phyloP scores from a whole-genome alignment of 805 yeast species.

The Candida ascalaphidarum region DNA sequence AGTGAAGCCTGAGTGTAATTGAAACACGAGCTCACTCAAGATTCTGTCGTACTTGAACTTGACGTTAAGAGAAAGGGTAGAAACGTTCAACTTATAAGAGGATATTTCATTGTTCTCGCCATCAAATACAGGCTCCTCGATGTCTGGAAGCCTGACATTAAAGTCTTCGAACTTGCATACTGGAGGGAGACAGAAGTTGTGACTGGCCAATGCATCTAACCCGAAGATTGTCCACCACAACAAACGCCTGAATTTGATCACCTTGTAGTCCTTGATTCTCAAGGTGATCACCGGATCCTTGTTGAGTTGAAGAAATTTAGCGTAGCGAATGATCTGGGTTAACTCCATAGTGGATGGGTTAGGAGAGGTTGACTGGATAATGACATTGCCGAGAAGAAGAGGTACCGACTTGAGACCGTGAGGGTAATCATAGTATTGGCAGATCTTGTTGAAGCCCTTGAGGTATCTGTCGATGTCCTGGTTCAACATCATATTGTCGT shows the following conservation, averaged over 20 bases:
- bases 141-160: conserved; percentile 50
- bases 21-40: conserved; percentile 44
- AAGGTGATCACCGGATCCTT: conserved; percentile 53
- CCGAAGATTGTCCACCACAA: conserved; percentile 66
- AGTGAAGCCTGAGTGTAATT: conserved; percentile 41
- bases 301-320: conserved; percentile 47
- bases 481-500: conserved; percentile 36
- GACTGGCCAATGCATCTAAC: conserved; percentile 47
- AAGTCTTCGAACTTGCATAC: conserved; percentile 43
- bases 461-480: conserved; percentile 43
- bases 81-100: conserved; percentile 31
- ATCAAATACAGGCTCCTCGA: conserved; percentile 26
- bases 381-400: conserved; percentile 38
- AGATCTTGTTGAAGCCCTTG: conserved; percentile 41
- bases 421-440: conserved; percentile 43
- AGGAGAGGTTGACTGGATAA: conserved; percentile 44
- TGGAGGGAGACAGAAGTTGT: conserved; percentile 48
- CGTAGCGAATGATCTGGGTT: conserved; percentile 47
- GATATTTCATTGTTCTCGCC: conserved; percentile 17
- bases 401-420: conserved; percentile 36
- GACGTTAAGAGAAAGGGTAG: conserved; percentile 42
- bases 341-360: conserved; percentile 49
- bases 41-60: conserved; percentile 45
- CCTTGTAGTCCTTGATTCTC: conserved; percentile 37
- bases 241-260: conserved; percentile 44